phyloP scores from a whole-genome alignment of 1,284 basidiomycete genomes.

The Boletus smithii region DNA sequence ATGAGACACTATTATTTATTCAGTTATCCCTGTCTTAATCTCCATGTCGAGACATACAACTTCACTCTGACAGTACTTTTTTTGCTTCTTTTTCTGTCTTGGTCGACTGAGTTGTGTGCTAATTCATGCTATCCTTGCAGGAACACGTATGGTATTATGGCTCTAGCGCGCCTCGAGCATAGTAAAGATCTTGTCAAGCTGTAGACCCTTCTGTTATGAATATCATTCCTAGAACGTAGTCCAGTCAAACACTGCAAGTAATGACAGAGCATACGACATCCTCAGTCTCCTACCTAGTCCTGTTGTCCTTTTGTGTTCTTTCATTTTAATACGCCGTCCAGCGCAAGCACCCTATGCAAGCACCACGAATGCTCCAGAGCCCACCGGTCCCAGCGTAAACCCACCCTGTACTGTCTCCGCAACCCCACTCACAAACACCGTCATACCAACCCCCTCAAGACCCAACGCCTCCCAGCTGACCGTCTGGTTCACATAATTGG shows the following conservation, averaged over 20 bases:
- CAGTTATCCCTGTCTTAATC: conserved; percentile 69
- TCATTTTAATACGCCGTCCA: background rate
- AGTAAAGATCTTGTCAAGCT: background rate
- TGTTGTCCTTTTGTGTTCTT: background rate
- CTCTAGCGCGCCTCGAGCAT: no score
- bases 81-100: background rate
- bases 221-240: no score
- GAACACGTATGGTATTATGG: background rate
- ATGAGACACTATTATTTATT: conserved; percentile 41
- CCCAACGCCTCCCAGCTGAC: conserved; percentile 23
- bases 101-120: background rate
- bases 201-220: no score
- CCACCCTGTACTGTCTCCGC: background rate
- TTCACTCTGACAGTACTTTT: conserved; percentile 36
- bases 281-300: no score
- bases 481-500: conserved; percentile 35
- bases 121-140: background rate
- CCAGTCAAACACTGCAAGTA: no score
- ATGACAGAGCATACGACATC: no score
- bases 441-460: conserved; percentile 1
- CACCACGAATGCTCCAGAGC: conserved; percentile 22
- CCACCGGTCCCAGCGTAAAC: conserved; percentile 26
- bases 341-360: background rate
- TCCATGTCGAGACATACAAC: conserved; percentile 52
- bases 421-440: conserved; percentile 20